Base-by-base conservation (phyloP, 495 filamentous ascomycete species). In the Podospora bellae-mahoneyi region DNA sequence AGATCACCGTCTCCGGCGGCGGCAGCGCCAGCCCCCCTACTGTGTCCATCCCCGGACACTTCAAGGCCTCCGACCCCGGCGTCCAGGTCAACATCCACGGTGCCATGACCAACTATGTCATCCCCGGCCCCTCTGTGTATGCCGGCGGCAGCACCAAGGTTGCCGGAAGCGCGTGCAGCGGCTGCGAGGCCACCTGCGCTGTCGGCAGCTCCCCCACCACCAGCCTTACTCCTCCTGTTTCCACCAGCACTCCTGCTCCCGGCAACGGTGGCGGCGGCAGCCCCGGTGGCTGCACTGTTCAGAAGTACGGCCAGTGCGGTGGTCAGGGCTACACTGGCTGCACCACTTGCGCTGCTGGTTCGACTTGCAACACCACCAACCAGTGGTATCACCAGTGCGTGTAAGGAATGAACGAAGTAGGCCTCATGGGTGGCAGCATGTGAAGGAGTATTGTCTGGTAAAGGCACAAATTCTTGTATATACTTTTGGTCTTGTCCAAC, bases 21-120 rank as follows among this genome's bases (percentile, higher is more conserved):
- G 80, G 78, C 30, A 70, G 66, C 44, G 80, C 79, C 3, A 74
- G 60, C 56, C 81, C 81, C 3, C 64, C 74, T 2, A 79, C 77
- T 6, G 80, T 83, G 7, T 66, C 64, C 61, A 77, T 85, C 63
- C 83, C 83, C 10, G 83, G 82, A 15, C 83, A 82, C 6, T 87
- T 86, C 71, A 76, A 76, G 27, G 75, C 77, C 23, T 74, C 66
- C 44, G 84, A 86, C 64, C 80, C 82, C 0, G 84, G 85, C 13
- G 81, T 87, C 30, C 71, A 83, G 16, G 80, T 87, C 58, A 82
- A 85, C 66, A 78, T 86, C 64, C 79, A 84, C 69, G 69, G 70
- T 3, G 64, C 75, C 7, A 27, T 83, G 65, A 56, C 59, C 26
- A 73, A 66, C 2, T 83, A 83, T 28, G 64, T 74, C 27, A 79